Evolutionary conservation across 139 green algal species (phyloP).

Genomic region (Closterium sp.): DNA sequence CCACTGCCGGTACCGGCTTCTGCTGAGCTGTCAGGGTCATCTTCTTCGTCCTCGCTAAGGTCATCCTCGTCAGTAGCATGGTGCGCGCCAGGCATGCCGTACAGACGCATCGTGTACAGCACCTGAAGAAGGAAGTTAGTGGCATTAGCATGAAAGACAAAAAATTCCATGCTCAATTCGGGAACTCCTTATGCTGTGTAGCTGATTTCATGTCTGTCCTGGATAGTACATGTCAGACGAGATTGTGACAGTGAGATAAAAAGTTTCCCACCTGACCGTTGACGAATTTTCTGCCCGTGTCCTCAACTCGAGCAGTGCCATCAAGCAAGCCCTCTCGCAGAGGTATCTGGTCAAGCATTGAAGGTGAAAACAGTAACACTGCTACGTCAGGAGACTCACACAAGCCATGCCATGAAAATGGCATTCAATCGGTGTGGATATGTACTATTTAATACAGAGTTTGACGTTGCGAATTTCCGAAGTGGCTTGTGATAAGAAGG

Average conservation of each 20-base stretch:
- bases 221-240: not conserved
- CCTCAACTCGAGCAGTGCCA: slow-evolving; percentile 17
- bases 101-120: slow-evolving; percentile 38
- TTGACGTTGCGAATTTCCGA: not conserved
- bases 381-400: not conserved
- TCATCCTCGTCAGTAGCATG: slow-evolving; percentile 13
- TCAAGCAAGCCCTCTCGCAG: slow-evolving; percentile 18
- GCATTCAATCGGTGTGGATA: no score
- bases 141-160: not conserved
- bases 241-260: not conserved
- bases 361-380: not conserved
- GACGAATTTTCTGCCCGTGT: slow-evolving; percentile 25
- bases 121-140: slow-evolving; percentile 5
- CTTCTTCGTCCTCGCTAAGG: not conserved
- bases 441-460: not conserved
- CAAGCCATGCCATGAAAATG: no score
- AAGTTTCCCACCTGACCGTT: slow-evolving; percentile 10
- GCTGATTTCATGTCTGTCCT: not conserved
- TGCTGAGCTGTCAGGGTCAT: not conserved
- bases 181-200: no score
- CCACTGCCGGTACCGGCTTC: not conserved
- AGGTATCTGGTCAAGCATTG: not conserved
- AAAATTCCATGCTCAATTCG: no score
- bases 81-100: not conserved
- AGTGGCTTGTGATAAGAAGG: not conserved